Evolutionary conservation across 805 yeast species (phyloP).

Genomic region (Komagataella kurtzmanii): DNA sequence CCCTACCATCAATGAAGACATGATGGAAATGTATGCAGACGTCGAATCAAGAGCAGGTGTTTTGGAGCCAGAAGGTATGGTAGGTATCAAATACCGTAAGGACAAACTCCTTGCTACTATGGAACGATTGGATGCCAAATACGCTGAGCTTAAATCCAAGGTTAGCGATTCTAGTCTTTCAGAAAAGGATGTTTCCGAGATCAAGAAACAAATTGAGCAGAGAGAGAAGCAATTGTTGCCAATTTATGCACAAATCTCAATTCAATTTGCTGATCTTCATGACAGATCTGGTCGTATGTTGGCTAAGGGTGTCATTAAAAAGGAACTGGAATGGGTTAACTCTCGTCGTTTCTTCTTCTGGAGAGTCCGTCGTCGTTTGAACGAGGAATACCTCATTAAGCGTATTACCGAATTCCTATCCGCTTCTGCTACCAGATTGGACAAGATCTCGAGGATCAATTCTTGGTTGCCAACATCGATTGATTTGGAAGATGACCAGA

Average conservation of each 20-base stretch:
- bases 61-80: slow-evolving; percentile 98
- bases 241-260: slow-evolving; percentile 80
- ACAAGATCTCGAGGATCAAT: slow-evolving; percentile 75
- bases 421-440: slow-evolving; percentile 51
- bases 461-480: slow-evolving; percentile 71
- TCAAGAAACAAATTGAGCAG: slow-evolving; percentile 52
- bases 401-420: slow-evolving; percentile 51
- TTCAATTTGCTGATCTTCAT: slow-evolving; percentile 96
- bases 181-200: slow-evolving; percentile 51
- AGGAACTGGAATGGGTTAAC: slow-evolving; percentile 73
- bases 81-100: slow-evolving; percentile 93
- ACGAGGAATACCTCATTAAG: slow-evolving; percentile 78
- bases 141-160: slow-evolving; percentile 52
- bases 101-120: slow-evolving; percentile 85
- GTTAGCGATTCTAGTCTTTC: slow-evolving; percentile 37
- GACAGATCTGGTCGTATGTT: slow-evolving; percentile 97
- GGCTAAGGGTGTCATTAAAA: slow-evolving; percentile 83
- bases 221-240: slow-evolving; percentile 79
- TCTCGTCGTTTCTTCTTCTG: slow-evolving; percentile 97
- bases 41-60: slow-evolving; percentile 95
- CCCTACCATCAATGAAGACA: slow-evolving; percentile 90
- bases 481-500: slow-evolving; percentile 59
- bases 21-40: slow-evolving; percentile 99
- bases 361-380: slow-evolving; percentile 92
- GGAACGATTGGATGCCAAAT: slow-evolving; percentile 74